Base-by-base conservation (phyloP, 495 filamentous ascomycete species). In the Paragyromitra xinjiangensis region DNA sequence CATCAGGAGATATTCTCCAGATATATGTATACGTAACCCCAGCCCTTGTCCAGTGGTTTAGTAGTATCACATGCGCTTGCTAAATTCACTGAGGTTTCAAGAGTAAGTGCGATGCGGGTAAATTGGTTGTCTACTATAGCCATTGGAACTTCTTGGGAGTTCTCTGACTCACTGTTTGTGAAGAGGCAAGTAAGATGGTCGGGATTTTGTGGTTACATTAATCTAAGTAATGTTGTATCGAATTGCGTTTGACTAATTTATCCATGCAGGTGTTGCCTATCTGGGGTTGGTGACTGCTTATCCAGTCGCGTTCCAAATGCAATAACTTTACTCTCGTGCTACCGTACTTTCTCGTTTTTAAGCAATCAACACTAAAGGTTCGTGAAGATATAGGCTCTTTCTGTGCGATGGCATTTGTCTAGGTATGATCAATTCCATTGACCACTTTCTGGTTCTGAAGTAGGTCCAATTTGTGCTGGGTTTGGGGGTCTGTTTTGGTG, bases 201-300 rank as follows among this genome's bases (percentile, higher is more conserved):
- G 62, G 26, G 37, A 64, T 45, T 2, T 14, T 64, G 37, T 45
- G 22, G 62, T 26, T 42, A 45, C 62, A 45, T 45, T 42, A 64
- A 64, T 14, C 44, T 42, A 26, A 26, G 24, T 29, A 19, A 12
- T 12, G 39, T 42, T 22, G 62, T 12, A 42, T 26, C 62, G 44
- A 29, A 39, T 29, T 44, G 12, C 37, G 40, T 44, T 42, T 19
- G 26, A 11, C 24, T 64, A 19, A 44, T 24, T 37, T 34, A 37
- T 66, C 14, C 6, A 14, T 48, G 34, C n/a, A 14, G 4, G 11
- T n/a, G 3, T 16, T 26, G 42, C 42, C 19, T 65, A 65, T 65
- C 39, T 64, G 24, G 44, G 14, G 29, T 51, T 66, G 19, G 26
- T 26, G 19, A 22, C 19, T 22, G 19, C 19, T 22, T 22, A 22